A percentile compares a stretch with the other conserved stretches of the same genome.
Evolutionary conservation across 2,329 filamentous ascomycete genomes (phyloP).

Genomic region (Cercospora brassicicola): DNA sequence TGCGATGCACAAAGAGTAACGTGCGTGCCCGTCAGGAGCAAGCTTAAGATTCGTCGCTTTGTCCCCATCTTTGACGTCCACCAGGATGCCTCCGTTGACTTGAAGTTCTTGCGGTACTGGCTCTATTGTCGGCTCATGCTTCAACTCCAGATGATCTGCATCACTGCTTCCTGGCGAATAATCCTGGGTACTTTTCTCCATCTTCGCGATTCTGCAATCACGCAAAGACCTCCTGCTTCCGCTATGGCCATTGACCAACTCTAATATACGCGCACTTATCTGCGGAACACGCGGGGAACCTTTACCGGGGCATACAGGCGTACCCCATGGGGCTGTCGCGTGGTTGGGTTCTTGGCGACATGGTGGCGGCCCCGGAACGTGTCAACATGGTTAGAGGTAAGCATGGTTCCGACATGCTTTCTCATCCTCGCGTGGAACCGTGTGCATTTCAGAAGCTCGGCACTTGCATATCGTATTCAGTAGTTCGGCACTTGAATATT

Average conservation of each 20-base stretch:
- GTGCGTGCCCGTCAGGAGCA: background rate
- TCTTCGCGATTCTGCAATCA: background rate
- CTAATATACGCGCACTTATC: background rate
- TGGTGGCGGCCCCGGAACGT: background rate
- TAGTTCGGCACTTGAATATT: background rate
- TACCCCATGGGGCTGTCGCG: background rate
- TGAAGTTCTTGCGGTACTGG: background rate
- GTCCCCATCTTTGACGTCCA: background rate
- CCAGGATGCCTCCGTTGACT: background rate
- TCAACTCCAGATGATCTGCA: background rate
- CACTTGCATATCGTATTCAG: background rate
- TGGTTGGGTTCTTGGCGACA: background rate
- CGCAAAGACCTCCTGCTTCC: background rate
- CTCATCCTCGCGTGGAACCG: background rate
- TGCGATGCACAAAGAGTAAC: background rate
- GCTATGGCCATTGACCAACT: background rate
- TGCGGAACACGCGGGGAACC: background rate
- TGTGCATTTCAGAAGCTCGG: background rate
- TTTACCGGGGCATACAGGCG: background rate
- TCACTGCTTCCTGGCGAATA: background rate
- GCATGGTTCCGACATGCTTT: background rate
- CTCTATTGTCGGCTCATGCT: background rate
- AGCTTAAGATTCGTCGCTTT: background rate
- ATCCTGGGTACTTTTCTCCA: background rate
- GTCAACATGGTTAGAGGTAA: background rate